phyloP scores from a whole-genome alignment of 805 yeast genomes.

The Starmerella lactis-condensi region DNA sequence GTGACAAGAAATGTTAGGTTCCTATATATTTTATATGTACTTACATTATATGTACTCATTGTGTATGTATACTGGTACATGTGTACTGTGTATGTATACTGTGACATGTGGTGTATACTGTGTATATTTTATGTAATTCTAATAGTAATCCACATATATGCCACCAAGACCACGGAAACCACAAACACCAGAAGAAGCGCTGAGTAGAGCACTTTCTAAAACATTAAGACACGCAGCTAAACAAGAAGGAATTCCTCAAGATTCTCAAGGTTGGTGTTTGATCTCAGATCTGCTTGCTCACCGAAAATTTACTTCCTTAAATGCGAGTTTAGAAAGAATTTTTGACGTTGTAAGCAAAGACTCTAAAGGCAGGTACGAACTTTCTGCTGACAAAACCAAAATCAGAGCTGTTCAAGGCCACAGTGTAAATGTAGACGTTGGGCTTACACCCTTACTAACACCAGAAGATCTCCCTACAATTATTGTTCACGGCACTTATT shows the following conservation, averaged over 20 bases:
- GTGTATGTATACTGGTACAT: too few species aligned
- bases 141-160: too few species aligned
- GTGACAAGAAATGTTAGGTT: too few species aligned
- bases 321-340: constrained; percentile 40
- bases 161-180: constrained; percentile 5
- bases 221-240: constrained; percentile 74
- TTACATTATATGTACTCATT: too few species aligned
- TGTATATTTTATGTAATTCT: too few species aligned
- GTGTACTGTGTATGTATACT: too few species aligned
- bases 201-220: constrained; percentile 55
- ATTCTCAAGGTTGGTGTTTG: constrained; percentile 45
- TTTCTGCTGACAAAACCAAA: constrained; percentile 22
- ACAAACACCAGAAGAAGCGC: constrained; percentile 11
- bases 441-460: constrained; percentile 24
- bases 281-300: constrained; percentile 37
- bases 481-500: constrained; percentile 68
- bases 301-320: constrained; percentile 37
- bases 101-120: too few species aligned
- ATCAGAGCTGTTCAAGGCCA: constrained; percentile 96
- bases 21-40: too few species aligned
- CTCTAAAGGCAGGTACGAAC: constrained; percentile 50
- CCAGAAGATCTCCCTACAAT: constrained; percentile 31
- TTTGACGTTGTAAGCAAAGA: constrained; percentile 42
- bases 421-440: constrained; percentile 35
- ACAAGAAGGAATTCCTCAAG: constrained; percentile 46